Evolutionary conservation across 73 alveolate genomes (phyloP).

Genomic region (Tetrahymena elliotti): DNA sequence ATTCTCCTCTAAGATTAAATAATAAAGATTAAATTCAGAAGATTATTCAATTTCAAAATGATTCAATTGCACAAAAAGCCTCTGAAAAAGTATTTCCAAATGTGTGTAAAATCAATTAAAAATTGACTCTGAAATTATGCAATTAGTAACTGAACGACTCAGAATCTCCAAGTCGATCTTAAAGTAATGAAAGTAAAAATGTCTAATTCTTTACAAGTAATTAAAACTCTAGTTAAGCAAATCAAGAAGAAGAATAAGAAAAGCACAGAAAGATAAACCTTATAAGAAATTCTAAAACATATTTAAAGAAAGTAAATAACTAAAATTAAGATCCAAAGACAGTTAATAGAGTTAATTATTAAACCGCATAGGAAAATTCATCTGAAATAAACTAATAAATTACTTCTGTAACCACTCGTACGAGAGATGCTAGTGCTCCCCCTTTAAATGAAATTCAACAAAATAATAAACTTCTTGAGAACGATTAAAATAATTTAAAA

Average conservation of each 20-base stretch:
- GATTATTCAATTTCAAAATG: not conserved
- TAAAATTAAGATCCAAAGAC: not conserved
- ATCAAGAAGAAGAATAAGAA: not conserved
- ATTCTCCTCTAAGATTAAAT: not conserved
- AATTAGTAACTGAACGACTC: not conserved
- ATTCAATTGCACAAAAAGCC: not conserved
- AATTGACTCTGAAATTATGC: not conserved
- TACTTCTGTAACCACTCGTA: not conserved
- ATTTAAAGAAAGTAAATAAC: not conserved
- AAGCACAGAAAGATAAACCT: too few species aligned
- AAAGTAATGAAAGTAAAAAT: not conserved
- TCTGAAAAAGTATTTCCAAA: not conserved
- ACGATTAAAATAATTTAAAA: not conserved
- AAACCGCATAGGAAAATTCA: not conserved
- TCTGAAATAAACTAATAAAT: not conserved
- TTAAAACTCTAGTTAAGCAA: not conserved
- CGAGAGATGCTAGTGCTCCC: not conserved
- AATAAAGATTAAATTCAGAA: not conserved
- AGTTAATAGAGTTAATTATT: not conserved
- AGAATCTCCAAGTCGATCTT: not conserved
- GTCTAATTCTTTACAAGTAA: too few species aligned
- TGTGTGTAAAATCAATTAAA: too few species aligned
- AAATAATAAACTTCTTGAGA: not conserved
- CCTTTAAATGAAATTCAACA: not conserved
- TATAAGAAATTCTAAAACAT: not conserved